Conservation (phyloP, 306 rosid genomes). For the Malus asiatica region DNA sequence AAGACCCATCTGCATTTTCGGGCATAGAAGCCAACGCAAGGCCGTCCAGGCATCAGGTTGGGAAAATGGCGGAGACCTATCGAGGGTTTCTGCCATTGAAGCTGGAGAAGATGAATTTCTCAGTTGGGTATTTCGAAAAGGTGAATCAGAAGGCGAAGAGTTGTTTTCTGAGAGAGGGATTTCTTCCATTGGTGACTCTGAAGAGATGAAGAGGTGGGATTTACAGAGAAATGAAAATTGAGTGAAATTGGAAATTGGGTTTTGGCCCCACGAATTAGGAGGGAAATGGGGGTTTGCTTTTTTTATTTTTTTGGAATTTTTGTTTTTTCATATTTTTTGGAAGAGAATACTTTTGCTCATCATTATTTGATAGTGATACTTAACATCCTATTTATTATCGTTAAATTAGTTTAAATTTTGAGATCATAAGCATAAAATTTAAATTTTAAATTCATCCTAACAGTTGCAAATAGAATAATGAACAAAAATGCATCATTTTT, state of each 20-base stretch:
- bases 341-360: no score
- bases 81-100: not conserved
- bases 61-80: conserved; percentile 3
- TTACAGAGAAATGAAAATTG: not conserved
- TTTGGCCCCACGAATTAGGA: not conserved
- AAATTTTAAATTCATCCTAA: no score
- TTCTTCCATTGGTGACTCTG: conserved; percentile 8
- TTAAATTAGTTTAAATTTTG: no score
- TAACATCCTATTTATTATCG: no score
- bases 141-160: not conserved
- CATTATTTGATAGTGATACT: rapidly evolving
- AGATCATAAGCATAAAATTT: no score
- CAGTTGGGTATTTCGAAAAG: not conserved
- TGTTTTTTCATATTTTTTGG: not conserved
- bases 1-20: not conserved
- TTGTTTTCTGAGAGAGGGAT: not conserved
- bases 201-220: not conserved
- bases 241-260: not conserved
- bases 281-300: conserved; percentile 3
- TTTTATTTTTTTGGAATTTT: not conserved
- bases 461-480: no score
- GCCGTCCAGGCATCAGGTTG: not conserved
- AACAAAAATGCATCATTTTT: no score
- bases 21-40: conserved; percentile 3
- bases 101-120: not conserved